phyloP scores from a whole-genome alignment of 139 green algal species.

The Chloropicon primus region DNA sequence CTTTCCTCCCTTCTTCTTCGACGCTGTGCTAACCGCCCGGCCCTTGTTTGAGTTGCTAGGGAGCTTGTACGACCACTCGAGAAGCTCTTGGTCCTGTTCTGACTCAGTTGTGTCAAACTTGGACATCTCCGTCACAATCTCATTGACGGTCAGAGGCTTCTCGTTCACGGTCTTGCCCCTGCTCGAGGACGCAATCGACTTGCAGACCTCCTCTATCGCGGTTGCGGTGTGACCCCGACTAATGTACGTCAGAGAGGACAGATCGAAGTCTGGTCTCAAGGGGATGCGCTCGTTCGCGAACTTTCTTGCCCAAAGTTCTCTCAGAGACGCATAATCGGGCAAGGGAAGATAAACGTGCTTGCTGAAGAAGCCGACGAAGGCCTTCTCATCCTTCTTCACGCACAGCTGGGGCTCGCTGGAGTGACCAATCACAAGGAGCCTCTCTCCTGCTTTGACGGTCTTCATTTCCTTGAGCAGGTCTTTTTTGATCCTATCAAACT shows the following conservation, averaged over 20 bases:
- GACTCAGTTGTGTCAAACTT: background rate
- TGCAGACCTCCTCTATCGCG: constrained; percentile 19
- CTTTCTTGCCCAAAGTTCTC: constrained; percentile 1
- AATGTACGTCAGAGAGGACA: constrained; percentile 55
- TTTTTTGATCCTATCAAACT: constrained; percentile 73
- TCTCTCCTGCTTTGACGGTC: constrained; percentile 25
- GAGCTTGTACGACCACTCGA: background rate
- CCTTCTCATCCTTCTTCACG: constrained; percentile 60
- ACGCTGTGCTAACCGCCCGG: background rate
- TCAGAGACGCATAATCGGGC: constrained; percentile 64
- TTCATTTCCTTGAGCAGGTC: constrained; percentile 65
- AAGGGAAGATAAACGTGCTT: constrained; percentile 63
- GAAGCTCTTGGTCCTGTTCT: background rate
- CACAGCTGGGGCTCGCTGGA: constrained; percentile 47
- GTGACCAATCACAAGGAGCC: constrained; percentile 62
- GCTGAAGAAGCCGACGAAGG: constrained; percentile 60
- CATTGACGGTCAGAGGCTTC: background rate
- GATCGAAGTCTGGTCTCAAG: constrained; percentile 56
- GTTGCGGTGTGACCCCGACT: constrained; percentile 34
- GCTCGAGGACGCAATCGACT: background rate
- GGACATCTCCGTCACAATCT: background rate
- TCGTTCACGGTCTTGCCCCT: constrained; percentile 6
- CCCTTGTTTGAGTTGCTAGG: background rate
- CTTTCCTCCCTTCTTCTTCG: constrained; percentile 4
- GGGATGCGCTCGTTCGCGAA: background rate